Percentiles rank a stretch among this genome's conserved stretches.
Evolutionary conservation across 371 early-diverging fungal genomes (phyloP).

Genomic region (Quaeritorhiza haematococci): DNA sequence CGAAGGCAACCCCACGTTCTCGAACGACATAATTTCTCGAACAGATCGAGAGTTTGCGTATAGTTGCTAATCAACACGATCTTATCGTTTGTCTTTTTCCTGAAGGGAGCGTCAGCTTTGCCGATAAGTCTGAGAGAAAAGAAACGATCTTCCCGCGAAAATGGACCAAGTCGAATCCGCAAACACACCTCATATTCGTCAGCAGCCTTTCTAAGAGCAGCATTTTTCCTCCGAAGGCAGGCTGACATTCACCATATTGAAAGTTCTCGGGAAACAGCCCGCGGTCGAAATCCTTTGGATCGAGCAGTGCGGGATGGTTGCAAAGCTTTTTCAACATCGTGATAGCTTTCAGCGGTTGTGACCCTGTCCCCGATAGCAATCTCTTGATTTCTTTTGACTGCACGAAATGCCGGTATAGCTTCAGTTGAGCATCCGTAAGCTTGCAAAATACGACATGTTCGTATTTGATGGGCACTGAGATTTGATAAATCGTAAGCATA

Average conservation of each 20-base stretch:
- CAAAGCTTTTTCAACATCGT: constrained; percentile 89
- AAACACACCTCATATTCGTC: constrained; percentile 34
- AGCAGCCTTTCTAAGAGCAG: constrained; percentile 65
- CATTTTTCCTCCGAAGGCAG: constrained; percentile 87
- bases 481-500: background rate
- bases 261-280: constrained; percentile 55
- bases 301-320: constrained; percentile 84
- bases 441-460: constrained; percentile 96
- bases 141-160: background rate
- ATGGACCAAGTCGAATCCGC: constrained; percentile 44
- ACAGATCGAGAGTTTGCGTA: constrained; percentile 94
- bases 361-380: constrained; percentile 41
- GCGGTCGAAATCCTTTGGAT: constrained; percentile 17
- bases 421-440: constrained; percentile 69
- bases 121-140: background rate
- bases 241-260: constrained; percentile 27
- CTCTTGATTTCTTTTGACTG: constrained; percentile 73
- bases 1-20: constrained; percentile 76
- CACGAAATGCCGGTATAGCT: constrained; percentile 74
- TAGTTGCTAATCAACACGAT: constrained; percentile 96
- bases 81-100: constrained; percentile 78
- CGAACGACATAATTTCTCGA: constrained; percentile 78
- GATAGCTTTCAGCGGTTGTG: constrained; percentile 75
- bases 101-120: constrained; percentile 11
- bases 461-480: constrained; percentile 83